phyloP scores from a whole-genome alignment of 306 rosid genomes.

The Quercus berberidifolia region DNA sequence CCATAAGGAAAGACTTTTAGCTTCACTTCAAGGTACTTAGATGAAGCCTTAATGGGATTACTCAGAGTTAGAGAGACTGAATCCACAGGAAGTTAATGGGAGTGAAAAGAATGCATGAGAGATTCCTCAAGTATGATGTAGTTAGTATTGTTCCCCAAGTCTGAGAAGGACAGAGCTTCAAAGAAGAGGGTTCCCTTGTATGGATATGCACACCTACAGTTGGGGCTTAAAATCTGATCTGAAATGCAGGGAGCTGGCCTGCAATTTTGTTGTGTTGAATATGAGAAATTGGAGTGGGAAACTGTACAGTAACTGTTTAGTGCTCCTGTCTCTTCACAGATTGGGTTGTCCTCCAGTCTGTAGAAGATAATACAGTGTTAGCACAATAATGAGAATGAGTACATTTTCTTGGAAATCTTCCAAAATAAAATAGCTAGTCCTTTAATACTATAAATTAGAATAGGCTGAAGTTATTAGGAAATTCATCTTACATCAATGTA shows the following conservation, averaged over 20 bases:
- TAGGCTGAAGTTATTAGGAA: no score
- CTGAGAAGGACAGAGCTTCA: constrained; percentile 17
- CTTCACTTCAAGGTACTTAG: constrained; percentile 9
- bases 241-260: neutral
- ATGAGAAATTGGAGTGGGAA: constrained; percentile 1
- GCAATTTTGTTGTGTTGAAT: neutral
- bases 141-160: neutral
- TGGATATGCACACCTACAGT: constrained; percentile 40
- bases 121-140: constrained; percentile 1
- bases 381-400: no score
- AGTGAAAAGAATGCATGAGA: neutral
- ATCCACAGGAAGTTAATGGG: constrained; percentile 3
- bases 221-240: constrained; percentile 25
- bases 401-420: no score
- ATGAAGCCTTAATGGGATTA: neutral
- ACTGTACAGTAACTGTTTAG: constrained; percentile 16
- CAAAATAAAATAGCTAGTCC: no score
- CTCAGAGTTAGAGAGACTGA: constrained; percentile 20
- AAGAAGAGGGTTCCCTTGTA: constrained; percentile 30
- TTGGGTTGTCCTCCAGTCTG: constrained; percentile 29
- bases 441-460: no score
- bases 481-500: constrained; percentile 16
- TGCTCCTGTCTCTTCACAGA: constrained; percentile 10
- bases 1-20: constrained; percentile 26
- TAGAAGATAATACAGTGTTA: neutral